phyloP scores from a whole-genome alignment of 305 asterid genomes.

The Fraxinus baroniana region DNA sequence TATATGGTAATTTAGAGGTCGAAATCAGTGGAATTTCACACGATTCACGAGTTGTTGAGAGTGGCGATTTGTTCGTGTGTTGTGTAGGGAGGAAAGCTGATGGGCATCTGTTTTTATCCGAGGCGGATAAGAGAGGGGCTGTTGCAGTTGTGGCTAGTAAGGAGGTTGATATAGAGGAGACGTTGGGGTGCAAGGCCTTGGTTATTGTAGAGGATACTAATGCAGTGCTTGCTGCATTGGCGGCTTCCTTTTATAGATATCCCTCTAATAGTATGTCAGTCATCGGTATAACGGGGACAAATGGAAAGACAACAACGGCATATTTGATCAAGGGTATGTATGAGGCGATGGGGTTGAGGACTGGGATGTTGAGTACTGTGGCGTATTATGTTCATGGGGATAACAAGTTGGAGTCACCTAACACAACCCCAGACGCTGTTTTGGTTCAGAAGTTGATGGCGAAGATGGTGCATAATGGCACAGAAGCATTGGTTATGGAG shows the following conservation, averaged over 20 bases:
- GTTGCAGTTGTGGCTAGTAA: constrained; percentile 91
- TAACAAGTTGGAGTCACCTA: constrained; percentile 61
- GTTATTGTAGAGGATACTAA: constrained; percentile 84
- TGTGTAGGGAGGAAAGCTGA: constrained; percentile 69
- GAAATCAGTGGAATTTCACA: constrained; percentile 79
- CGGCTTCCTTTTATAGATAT: constrained; percentile 77
- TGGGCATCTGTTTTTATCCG: constrained; percentile 69
- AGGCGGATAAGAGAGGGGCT: constrained; percentile 98
- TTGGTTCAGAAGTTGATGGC: constrained; percentile 84
- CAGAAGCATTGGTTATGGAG: constrained; percentile 89
- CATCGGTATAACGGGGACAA: constrained; percentile 77
- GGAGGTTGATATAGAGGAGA: constrained; percentile 79
- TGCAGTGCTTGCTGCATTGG: constrained; percentile 64
- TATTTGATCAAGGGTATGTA: constrained; percentile 74
- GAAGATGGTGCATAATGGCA: constrained; percentile 84
- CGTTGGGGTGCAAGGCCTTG: constrained; percentile 83
- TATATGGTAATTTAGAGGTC: constrained; percentile 75
- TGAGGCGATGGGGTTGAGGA: constrained; percentile 95
- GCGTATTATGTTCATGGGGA: constrained; percentile 75
- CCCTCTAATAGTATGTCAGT: constrained; percentile 77
- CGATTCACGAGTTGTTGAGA: constrained; percentile 82
- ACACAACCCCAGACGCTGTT: constrained; percentile 59
- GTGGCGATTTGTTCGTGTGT: constrained; percentile 85
- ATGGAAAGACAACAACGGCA: constrained; percentile 74
- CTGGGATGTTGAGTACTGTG: constrained; percentile 86